Base-by-base conservation (phyloP, 2,329 filamentous ascomycete genomes). In the Hypoxylon sp. region DNA sequence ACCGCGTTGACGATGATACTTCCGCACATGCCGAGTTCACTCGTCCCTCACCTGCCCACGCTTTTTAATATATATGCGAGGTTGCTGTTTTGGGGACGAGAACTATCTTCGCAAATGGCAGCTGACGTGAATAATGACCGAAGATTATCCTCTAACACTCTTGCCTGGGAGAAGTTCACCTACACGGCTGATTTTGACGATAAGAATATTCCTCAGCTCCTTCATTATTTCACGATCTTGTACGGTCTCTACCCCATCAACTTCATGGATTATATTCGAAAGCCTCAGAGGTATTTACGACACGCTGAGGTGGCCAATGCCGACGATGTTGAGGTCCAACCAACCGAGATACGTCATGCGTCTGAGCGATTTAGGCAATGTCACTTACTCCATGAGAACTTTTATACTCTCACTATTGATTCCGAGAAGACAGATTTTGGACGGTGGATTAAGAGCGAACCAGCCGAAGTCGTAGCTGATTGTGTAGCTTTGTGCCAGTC, bases 171-270 rank as follows among this genome's bases (percentile, higher is more conserved):
- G 55, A 86, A 85, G 62, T 83, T 86, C 37, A 75, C 82, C 6
- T 88, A 87, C 65, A 82, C 87, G 5, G 81, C 87, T n/a, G 87
- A 89, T 32, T 80, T 83, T 10, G 86, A 91, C 55, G 86, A 87
- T 43, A 82, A 84, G 5, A 80, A 84, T 2, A 85, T 92, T 2
- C 87, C 89, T 4, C 89, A 92, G 62, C 82, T 94, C 1, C 78
- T 89, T 55, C 87, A 89, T 69, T 94, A 92, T 76, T 95, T 93
- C 71, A 94, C 91, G 2, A 89, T 93, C 24, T 81, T 95, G 0
- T 95, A 95, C 70, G 92, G 92, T 0, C 79, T 95, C 4, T 95
- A 94, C 67, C 92, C 92, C 1, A 86, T 94, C 72, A 94, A 94
- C 74, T 93, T 95, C 70, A 91, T 93, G 86, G 90, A 90, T 76